Base-by-base conservation (phyloP, 2,329 filamentous ascomycete species). In the Colletotrichum simmondsii region DNA sequence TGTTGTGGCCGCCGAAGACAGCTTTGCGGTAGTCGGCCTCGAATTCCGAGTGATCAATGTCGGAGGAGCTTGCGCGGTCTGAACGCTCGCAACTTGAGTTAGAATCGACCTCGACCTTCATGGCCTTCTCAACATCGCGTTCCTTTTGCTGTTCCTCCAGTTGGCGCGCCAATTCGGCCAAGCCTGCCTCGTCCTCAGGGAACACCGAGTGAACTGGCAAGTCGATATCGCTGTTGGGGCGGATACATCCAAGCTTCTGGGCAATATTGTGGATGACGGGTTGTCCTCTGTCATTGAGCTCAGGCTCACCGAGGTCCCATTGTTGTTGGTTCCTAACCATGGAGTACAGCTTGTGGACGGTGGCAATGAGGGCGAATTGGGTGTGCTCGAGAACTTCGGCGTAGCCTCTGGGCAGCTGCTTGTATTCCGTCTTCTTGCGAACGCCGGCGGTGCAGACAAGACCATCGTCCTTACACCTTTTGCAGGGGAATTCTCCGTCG, bases 401-500 rank as follows among this genome's bases (percentile, higher is more conserved):
- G 76, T 92, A 92, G 68, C 90, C 90, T 84, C 88, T 83, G 12
- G 90, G 90, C 59, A 92, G 80, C 81, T 92, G 90, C 83, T 92
- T 92, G 80, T 90, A 92, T 77, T 92, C 90, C n/a, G 89, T 90
- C 88, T 92, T 92, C 78, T 92, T 92, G 74, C 90, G 84, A 16
- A 89, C 87, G 8, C 90, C 90, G 19, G 90, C 89, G 8, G 89
- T 91, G 81, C 90, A 92, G 24, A 92, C 88, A 8, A 91, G 83
- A 19, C 89, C 89, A 74, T 92, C 90, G 76, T 92, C 90, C 80
- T 91, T 92, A 80, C 90, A 92, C 77, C 90, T 84, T 81, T 92
- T 92, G 80, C 90, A 92, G 11, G 90, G 90, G 69, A 91, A 91
- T 77, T 92, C 90, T 74, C 90, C 90, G 75, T 92, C 90, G 78